Evolutionary conservation across 768 basidiomycete species (phyloP).

Genomic region (Hygrophorus pudorinus): DNA sequence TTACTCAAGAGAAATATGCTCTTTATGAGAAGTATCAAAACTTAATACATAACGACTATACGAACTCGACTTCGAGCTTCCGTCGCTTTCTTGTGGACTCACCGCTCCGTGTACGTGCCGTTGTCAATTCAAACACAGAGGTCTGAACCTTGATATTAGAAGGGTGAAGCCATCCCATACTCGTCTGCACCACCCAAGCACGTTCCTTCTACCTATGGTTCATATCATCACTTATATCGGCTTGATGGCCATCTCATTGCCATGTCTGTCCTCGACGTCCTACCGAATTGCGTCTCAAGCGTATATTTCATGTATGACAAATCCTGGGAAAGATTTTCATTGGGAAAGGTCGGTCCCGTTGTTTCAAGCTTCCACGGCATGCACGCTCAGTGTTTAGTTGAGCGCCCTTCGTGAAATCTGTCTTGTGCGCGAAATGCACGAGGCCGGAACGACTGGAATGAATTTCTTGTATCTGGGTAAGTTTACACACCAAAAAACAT

Average conservation of each 20-base stretch:
- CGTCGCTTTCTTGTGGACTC: conserved; percentile 69
- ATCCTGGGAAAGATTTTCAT: conserved; percentile 53
- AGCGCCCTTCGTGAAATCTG: conserved; percentile 78
- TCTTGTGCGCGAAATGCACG: conserved; percentile 65
- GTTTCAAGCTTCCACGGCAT: background rate
- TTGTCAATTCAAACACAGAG: background rate
- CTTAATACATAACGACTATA: conserved; percentile 63
- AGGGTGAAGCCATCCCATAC: conserved; percentile 60
- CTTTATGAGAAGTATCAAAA: conserved; percentile 73
- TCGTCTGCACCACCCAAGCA: conserved; percentile 33
- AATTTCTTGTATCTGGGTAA: conserved; percentile 80
- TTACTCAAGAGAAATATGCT: conserved; percentile 68
- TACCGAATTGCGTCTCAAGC: conserved; percentile 76
- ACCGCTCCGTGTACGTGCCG: conserved; percentile 52
- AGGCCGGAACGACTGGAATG: conserved; percentile 56
- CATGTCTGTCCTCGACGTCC: conserved; percentile 81
- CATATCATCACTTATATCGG: conserved; percentile 84
- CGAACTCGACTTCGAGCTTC: conserved; percentile 45
- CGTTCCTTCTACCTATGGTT: conserved; percentile 77
- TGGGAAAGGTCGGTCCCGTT: conserved; percentile 57
- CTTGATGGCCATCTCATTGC: conserved; percentile 78
- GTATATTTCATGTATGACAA: conserved; percentile 86
- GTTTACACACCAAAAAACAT: conserved; percentile 9
- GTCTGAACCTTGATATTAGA: background rate
- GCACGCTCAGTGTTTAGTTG: conserved; percentile 33